A percentile compares a stretch with the other conserved stretches of the same genome.
Conservation (phyloP, 2,329 filamentous ascomycete genomes). For the Dactylellina haptotyla region DNA sequence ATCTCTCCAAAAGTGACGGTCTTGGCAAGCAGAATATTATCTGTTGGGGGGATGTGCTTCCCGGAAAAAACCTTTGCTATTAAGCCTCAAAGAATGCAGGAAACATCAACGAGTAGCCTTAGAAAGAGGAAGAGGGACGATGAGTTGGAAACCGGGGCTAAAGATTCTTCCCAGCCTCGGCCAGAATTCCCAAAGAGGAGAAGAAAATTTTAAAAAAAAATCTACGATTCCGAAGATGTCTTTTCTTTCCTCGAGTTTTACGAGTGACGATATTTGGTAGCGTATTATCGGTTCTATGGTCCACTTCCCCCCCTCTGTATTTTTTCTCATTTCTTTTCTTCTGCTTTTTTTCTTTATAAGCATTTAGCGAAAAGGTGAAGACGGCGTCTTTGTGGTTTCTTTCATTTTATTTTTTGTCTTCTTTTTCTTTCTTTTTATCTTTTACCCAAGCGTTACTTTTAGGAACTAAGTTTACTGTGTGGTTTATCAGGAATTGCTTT, state of each 20-base stretch:
- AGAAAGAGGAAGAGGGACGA: not conserved
- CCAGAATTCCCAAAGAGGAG: not conserved
- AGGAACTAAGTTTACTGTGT: too few relatives aligned
- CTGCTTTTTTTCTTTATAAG: constrained; percentile 12
- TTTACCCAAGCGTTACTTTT: not conserved
- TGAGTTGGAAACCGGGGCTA: too few relatives aligned
- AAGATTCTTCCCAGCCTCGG: too few relatives aligned
- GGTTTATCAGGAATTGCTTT: too few relatives aligned
- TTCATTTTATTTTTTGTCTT: constrained; percentile 16
- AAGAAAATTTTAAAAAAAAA: not conserved
- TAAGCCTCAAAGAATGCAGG: too few relatives aligned
- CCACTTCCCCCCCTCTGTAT: not conserved
- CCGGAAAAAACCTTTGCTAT: too few relatives aligned
- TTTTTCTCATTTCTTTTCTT: constrained; percentile 25
- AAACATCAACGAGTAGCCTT: too few relatives aligned
- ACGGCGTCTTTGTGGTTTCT: constrained; percentile 34
- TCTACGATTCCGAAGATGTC: not conserved
- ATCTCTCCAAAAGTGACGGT: too few relatives aligned
- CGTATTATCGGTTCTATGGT: not conserved
- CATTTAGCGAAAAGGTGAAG: constrained; percentile 51
- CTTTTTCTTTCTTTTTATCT: constrained; percentile 12
- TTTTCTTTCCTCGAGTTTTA: constrained; percentile 2
- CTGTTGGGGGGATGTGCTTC: too few relatives aligned
- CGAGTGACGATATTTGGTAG: constrained; percentile 26
- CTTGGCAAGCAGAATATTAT: too few relatives aligned